These are phyloP conservation scores for Psilocybe cubensis DNA, from an alignment of 768 basidiomycete species.

Conservation along the genomic window DNA sequence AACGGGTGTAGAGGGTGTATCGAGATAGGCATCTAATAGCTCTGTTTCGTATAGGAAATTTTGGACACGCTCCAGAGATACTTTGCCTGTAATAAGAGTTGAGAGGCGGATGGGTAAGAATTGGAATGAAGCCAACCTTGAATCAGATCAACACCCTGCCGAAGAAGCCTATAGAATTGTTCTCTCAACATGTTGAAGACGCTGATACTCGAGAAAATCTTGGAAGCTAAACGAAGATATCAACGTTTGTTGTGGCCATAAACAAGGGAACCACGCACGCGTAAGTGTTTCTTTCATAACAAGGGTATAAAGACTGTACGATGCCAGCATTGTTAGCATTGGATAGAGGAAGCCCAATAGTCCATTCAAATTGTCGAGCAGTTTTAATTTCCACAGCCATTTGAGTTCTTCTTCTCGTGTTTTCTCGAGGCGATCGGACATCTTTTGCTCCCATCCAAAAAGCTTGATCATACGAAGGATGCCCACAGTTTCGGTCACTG, in stretches of 20 bases:
- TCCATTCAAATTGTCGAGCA: constrained; percentile 10
- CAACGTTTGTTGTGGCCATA: not conserved
- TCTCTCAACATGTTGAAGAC: constrained; percentile 66
- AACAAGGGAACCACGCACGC: constrained; percentile 4
- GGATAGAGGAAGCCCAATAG: constrained; percentile 34
- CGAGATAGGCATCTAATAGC: constrained; percentile 43
- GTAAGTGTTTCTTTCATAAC: constrained; percentile 43
- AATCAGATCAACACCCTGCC: constrained; percentile 23
- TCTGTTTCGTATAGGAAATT: constrained; percentile 50
- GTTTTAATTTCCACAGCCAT: constrained; percentile 23
- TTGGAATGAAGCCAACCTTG: constrained; percentile 29
- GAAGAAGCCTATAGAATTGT: constrained; percentile 45
- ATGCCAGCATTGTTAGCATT: constrained; percentile 66
- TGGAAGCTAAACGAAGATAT: constrained; percentile 41
- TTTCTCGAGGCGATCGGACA: constrained; percentile 52
- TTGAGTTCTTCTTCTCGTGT: constrained; percentile 66
- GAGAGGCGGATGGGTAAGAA: not conserved
- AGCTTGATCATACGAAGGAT: constrained; percentile 73
- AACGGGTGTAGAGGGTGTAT: not conserved
- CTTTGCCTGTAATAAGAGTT: constrained; percentile 37
- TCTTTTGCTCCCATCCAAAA: constrained; percentile 69
- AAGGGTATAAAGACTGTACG: constrained; percentile 59
- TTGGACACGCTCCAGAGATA: constrained; percentile 61
- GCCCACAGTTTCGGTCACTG: constrained; percentile 61
- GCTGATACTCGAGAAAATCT: constrained; percentile 55